phyloP scores from a whole-genome alignment of 2,329 filamentous ascomycete genomes.

The Piedraia hortae region DNA sequence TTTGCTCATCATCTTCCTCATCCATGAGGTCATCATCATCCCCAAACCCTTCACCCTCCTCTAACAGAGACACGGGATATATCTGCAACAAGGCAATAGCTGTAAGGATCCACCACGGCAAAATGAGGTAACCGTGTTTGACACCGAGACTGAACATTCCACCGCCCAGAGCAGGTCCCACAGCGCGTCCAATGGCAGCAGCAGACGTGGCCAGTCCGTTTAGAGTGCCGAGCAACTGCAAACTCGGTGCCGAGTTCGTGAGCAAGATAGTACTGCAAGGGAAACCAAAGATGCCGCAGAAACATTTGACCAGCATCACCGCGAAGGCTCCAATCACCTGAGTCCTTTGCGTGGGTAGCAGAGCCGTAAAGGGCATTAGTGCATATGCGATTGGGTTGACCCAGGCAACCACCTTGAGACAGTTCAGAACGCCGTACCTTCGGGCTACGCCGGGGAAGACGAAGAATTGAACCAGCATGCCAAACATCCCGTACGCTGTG shows the following conservation, averaged over 20 bases:
- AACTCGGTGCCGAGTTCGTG: conserved; percentile 55
- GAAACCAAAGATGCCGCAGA: conserved; percentile 58
- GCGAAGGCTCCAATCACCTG: conserved; percentile 34
- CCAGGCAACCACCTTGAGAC: conserved; percentile 38
- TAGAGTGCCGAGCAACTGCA: conserved; percentile 57
- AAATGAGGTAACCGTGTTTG: conserved; percentile 44
- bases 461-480: conserved; percentile 62
- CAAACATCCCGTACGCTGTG: conserved; percentile 52
- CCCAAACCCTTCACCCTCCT: conserved; percentile 42
- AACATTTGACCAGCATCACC: conserved; percentile 47
- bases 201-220: conserved; percentile 76
- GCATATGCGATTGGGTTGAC: conserved; percentile 52
- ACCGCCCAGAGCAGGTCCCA: conserved; percentile 50
- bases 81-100: conserved; percentile 34
- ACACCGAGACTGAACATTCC: conserved; percentile 49
- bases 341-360: conserved; percentile 22
- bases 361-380: conserved; percentile 51
- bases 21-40: conserved; percentile 15
- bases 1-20: conserved; percentile 10
- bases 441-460: conserved; percentile 53
- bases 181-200: conserved; percentile 50
- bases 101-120: conserved; percentile 59
- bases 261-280: conserved; percentile 73
- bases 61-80: conserved; percentile 45
- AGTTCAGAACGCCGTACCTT: conserved; percentile 44